These are phyloP conservation scores for Neofusicoccum ribis DNA, from an alignment of 2,329 filamentous ascomycete species.

Conservation along the genomic window DNA sequence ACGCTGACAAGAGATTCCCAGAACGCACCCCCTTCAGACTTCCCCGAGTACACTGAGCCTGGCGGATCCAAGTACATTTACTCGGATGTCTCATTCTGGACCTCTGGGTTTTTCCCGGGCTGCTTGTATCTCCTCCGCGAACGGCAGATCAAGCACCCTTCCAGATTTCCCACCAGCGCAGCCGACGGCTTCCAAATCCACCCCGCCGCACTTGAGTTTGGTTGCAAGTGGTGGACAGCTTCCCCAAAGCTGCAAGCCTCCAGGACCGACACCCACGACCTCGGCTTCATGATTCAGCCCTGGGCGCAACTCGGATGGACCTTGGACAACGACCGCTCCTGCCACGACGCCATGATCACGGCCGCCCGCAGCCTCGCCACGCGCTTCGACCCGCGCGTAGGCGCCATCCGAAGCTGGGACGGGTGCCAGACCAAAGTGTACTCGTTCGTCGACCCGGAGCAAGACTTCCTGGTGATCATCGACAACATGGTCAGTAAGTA, in stretches of 20 bases:
- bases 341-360: conserved; percentile 36
- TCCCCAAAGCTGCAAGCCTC: conserved; percentile 39
- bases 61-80: conserved; percentile 41
- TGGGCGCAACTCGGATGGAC: conserved; percentile 43
- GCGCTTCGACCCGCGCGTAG: conserved; percentile 38
- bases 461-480: conserved; percentile 46
- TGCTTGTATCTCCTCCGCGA: conserved; percentile 46
- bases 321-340: conserved; percentile 38
- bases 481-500: conserved; percentile 28
- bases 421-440: conserved; percentile 43
- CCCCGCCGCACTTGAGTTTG: conserved; percentile 24
- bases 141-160: conserved; percentile 31
- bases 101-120: conserved; percentile 52
- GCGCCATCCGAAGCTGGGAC: conserved; percentile 48
- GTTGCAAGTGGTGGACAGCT: conserved; percentile 46
- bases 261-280: conserved; percentile 43
- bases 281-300: conserved; percentile 48
- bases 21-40: conserved; percentile 24
- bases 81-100: conserved; percentile 48
- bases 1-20: background rate
- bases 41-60: conserved; percentile 44
- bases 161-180: conserved; percentile 22
- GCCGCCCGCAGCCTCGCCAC: conserved; percentile 41
- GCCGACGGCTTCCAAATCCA: background rate
- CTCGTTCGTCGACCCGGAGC: conserved; percentile 35